Conservation (phyloP, 495 filamentous ascomycete genomes). For the Penicilliopsis zonata region DNA sequence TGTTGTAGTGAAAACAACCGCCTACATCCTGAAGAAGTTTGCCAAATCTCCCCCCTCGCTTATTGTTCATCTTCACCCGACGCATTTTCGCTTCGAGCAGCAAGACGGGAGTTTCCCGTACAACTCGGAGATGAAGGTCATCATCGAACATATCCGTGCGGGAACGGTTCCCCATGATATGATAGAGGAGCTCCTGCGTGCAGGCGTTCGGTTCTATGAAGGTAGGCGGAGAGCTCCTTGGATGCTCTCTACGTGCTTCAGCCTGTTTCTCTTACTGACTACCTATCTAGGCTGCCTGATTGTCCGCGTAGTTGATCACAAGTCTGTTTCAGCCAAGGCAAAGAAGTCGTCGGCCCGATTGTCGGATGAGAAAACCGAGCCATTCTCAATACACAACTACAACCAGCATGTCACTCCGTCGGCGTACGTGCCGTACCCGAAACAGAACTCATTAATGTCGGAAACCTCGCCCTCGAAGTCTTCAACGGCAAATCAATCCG, state of each 20-base stretch:
- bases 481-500: conserved; percentile 9
- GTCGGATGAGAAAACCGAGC: conserved; percentile 49
- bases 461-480: conserved; percentile 24
- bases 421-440: conserved; percentile 68
- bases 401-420: conserved; percentile 82
- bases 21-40: conserved; percentile 77
- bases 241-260: neutral
- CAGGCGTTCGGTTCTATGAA: conserved; percentile 78
- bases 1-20: conserved; percentile 48
- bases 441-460: conserved; percentile 37
- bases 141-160: conserved; percentile 62
- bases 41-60: conserved; percentile 65
- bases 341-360: conserved; percentile 36
- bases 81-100: conserved; percentile 84
- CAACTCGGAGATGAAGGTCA: conserved; percentile 76
- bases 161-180: conserved; percentile 64
- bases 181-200: conserved; percentile 53
- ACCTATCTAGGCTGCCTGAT: conserved; percentile 65
- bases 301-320: conserved; percentile 80
- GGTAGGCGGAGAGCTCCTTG: conserved; percentile 42
- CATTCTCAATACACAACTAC: conserved; percentile 84
- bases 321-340: conserved; percentile 46
- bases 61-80: conserved; percentile 72
- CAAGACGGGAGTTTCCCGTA: conserved; percentile 88
- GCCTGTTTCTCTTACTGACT: neutral